These are phyloP conservation scores for Saprolegnia diclina DNA, from an alignment of 352 stramenopile genomes.

Conservation along the genomic window DNA sequence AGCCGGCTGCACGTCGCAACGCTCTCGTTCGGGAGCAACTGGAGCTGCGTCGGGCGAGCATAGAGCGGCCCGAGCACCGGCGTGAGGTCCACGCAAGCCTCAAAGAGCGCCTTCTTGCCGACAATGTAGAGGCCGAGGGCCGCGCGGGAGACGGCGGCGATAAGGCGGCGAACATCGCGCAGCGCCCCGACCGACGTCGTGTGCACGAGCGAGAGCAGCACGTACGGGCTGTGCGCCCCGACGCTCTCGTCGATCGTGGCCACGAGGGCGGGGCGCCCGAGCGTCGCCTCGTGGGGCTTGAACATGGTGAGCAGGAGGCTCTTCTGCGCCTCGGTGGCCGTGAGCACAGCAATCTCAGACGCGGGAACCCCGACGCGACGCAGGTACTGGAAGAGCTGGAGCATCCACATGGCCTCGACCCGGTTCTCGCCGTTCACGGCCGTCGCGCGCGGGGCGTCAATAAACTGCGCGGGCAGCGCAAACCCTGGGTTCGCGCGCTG, in stretches of 20 bases:
- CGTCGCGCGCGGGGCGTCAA: conserved; percentile 66
- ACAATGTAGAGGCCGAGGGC: conserved; percentile 93
- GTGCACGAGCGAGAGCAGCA: conserved; percentile 92
- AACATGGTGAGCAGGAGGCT: conserved; percentile 88
- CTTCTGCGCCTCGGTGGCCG: conserved; percentile 94
- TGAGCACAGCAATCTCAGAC: conserved; percentile 91
- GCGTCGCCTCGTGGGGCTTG: conserved; percentile 29
- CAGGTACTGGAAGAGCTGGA: conserved; percentile 92
- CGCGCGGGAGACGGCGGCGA: conserved; percentile 89
- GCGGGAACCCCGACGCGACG: conserved; percentile 87
- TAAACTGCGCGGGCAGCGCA: conserved; percentile 82
- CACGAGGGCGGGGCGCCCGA: conserved; percentile 44
- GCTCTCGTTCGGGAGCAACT: conserved; percentile 36
- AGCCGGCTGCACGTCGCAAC: conserved; percentile 14
- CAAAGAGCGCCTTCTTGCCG: conserved; percentile 63
- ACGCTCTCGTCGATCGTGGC: conserved; percentile 95
- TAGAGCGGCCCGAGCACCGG: conserved; percentile 39
- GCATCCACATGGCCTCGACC: conserved; percentile 91
- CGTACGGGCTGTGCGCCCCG: conserved; percentile 93
- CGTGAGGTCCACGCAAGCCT: conserved; percentile 63
- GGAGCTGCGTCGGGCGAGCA: conserved; percentile 35
- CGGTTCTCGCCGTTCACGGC: conserved; percentile 89
- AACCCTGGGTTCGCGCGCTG: conserved; percentile 86
- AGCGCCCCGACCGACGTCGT: conserved; percentile 88
- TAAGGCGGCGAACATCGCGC: conserved; percentile 86